Evolutionary conservation across 495 filamentous ascomycete genomes (phyloP).

Genomic region (Neurospora sp.): DNA sequence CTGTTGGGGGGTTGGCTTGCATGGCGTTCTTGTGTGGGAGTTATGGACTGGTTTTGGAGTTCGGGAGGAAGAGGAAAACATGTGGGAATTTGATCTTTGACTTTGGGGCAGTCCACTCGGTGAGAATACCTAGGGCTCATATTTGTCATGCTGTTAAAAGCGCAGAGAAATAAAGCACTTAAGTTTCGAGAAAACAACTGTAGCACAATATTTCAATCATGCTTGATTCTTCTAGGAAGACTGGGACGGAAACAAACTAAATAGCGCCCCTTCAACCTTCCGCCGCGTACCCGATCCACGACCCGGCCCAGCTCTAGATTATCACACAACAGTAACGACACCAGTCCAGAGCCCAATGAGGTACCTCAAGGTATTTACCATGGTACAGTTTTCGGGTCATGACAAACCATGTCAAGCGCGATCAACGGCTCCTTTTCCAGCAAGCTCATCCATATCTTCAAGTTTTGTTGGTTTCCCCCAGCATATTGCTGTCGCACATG

Average conservation of each 20-base stretch:
- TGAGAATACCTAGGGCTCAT: neutral
- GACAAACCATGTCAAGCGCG: no score
- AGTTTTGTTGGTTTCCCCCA: no score
- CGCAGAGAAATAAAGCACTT: neutral
- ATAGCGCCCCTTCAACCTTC: neutral
- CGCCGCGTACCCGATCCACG: neutral
- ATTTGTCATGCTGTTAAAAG: neutral
- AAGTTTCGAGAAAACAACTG: neutral
- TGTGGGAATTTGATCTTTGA: neutral
- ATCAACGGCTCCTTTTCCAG: no score
- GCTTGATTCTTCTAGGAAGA: neutral
- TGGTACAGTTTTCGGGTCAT: no score
- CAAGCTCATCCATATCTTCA: no score
- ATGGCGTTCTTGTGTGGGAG: neutral
- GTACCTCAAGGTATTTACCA: no score
- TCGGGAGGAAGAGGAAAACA: neutral
- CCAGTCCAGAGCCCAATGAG: no score
- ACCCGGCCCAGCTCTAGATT: neutral
- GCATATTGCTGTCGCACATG: no score
- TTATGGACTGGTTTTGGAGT: neutral
- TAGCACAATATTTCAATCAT: neutral
- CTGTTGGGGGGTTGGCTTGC: neutral
- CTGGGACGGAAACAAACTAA: neutral
- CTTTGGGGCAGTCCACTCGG: neutral
- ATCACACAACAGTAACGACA: neutral